Evolutionary conservation across 129 eudicot species (phyloP), one percentile per base, ranked within the genome.

Genomic region (Apium graveolens): DNA sequence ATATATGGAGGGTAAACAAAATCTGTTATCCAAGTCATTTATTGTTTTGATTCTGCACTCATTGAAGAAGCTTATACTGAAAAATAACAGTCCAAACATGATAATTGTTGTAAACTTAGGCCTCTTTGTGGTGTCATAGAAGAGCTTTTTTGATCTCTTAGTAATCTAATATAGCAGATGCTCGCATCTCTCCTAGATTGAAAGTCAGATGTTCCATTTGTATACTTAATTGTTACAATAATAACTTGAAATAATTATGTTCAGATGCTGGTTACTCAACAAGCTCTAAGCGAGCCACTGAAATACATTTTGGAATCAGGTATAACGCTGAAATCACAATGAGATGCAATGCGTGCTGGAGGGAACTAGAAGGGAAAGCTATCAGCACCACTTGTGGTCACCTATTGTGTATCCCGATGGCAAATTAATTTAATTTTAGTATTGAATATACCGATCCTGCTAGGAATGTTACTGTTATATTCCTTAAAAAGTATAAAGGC

Each of bases 311-410:
- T 74, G 44, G 34, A 43, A 14, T 35, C 49, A 51, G 76, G 75
- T 45, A 79, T 84, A 44, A 18, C 29, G 42, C 76, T 69, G 70
- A 89, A 85, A 60, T 84, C 78, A 80, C 88, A 82, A 94, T 94
- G 98, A 91, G 96, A 85, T 94, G 98, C 88, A 94, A 94, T 34
- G 97, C 97, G 8, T 94, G 98, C 91, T 94, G 98, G 98, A 85
- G 96, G 74, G 98, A 94, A 73, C 81, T 94, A 91, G 98, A 94
- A 80, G 97, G 96, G 43, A 82, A 81, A 69, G 98, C 98, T 68
- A 63, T 94, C 72, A 49, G 97, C 73, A 94, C 97, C 76, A 88
- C 92, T 37, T 94, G 98, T 80, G 96, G 96, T 76, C 98, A 91
- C 85, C 85, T 94, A 74, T 79, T 94, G 55, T 94, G 98, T 94